Evolutionary conservation across 768 basidiomycete species (phyloP), one percentile per base, ranked within the genome.

Genomic region (Clitopilus hobsonii): DNA sequence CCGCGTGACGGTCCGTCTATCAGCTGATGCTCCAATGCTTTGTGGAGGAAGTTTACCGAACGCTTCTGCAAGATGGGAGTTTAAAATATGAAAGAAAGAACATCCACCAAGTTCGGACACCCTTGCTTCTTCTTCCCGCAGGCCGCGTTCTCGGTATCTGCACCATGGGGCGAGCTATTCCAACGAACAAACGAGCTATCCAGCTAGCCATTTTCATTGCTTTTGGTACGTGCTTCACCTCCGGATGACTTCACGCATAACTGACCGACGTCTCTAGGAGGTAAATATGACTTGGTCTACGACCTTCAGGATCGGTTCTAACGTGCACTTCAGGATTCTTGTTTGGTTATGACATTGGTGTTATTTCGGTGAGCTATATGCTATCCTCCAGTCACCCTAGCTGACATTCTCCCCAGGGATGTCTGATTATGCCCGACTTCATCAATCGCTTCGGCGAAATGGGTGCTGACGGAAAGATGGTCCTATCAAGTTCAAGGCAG

Each of bases 391-490:
- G 26, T 7, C 32, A 7, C 11, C 23, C 30, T 23, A 49, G 11
- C n/a, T 14, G 52, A 30, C 54, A 32, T n/a, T 53, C 51, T 56
- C 18, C 47, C 7, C 61, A 86, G 82, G 89, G 88, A 75, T 89
- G 86, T 62, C 68, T 91, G 27, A 89, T 90, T 56, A 89, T 89
- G 86, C 81, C 81, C 6, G 88, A 90, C 65, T 91, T 91, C 66
- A 76, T 88, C 60, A 60, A 71, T 52, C 81, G 87, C 11, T 90
- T 91, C 63, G 89, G 88, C 27, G 71, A 82, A 61, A 51, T 75
- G 3, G 76, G 69, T 49, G 61, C 62, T 2, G 61, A 80, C 57
- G 86, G 86, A 3, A 59, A 69, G 28, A 70, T 70, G 50, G 71
- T 79, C 56, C 69, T 92, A 8, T 80, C 83, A 2, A 79, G 80